Evolutionary conservation across 176 grass and related monocot genomes (phyloP).

Genomic region (Oryza glumipatula): DNA sequence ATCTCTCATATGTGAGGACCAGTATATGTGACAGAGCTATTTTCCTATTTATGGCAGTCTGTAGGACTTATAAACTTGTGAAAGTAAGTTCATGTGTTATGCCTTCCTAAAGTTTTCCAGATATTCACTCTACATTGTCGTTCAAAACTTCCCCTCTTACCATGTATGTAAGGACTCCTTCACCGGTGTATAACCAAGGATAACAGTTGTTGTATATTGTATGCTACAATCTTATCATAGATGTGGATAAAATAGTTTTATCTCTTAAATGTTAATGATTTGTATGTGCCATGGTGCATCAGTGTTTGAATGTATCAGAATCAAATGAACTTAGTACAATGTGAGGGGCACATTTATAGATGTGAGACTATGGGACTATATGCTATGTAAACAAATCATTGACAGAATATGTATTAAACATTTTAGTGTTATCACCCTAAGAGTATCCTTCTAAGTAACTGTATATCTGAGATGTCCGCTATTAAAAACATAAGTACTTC

Average conservation of each 20-base stretch:
- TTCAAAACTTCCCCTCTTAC: not conserved
- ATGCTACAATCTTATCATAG: not conserved
- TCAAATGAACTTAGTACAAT: too few relatives aligned
- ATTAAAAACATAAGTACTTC: too few relatives aligned
- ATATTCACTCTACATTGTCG: not conserved
- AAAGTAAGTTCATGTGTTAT: not conserved
- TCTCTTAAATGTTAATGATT: not conserved
- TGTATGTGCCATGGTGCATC: not conserved
- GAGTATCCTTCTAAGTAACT: too few relatives aligned
- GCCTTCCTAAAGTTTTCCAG: not conserved
- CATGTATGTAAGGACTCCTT: not conserved
- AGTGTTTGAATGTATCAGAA: not conserved
- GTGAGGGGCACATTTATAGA: too few relatives aligned
- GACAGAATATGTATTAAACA: too few relatives aligned
- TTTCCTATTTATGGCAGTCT: not conserved
- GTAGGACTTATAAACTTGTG: not conserved
- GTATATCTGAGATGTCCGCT: too few relatives aligned
- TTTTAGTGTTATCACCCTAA: too few relatives aligned
- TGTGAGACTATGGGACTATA: too few relatives aligned
- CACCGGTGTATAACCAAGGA: not conserved
- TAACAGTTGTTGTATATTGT: not conserved
- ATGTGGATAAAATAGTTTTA: not conserved
- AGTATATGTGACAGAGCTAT: not conserved
- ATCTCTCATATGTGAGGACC: not conserved
- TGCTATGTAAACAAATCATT: too few relatives aligned